phyloP scores from a whole-genome alignment of 2,329 filamentous ascomycete genomes.

The Fusarium temperatum region DNA sequence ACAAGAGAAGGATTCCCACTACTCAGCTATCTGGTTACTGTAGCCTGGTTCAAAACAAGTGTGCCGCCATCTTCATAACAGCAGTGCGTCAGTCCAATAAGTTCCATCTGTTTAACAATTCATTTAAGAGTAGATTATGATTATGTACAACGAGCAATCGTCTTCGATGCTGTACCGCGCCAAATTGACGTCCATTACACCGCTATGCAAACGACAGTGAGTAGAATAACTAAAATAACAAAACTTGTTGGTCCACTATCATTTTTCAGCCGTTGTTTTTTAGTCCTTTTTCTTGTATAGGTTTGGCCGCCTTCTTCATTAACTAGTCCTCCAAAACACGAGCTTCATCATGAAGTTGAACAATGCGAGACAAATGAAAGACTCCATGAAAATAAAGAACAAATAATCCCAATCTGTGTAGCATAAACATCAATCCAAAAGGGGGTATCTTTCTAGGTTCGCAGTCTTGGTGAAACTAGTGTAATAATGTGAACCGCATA shows the following conservation, averaged over 20 bases:
- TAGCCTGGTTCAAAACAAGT: neutral
- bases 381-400: conserved; percentile 9
- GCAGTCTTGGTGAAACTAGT: conserved; percentile 45
- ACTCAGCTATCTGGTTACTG: neutral
- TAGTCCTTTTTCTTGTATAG: conserved; percentile 8
- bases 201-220: conserved; percentile 37
- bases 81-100: neutral
- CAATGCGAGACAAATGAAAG: conserved; percentile 26
- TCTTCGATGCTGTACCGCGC: conserved; percentile 9
- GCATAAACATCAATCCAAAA: conserved; percentile 47
- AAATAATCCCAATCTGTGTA: conserved; percentile 41
- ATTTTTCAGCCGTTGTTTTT: conserved; percentile 1
- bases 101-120: conserved; percentile 13
- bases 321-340: neutral
- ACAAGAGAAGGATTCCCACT: conserved; percentile 1
- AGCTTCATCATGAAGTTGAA: conserved; percentile 9
- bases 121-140: conserved; percentile 38
- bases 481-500: conserved; percentile 39
- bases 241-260: conserved; percentile 18
- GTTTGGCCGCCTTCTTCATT: conserved; percentile 6
- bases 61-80: neutral
- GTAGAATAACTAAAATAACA: conserved; percentile 14
- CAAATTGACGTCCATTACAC: conserved; percentile 25
- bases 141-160: conserved; percentile 40
- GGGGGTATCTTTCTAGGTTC: conserved; percentile 55